Base-by-base conservation (phyloP, 2,329 filamentous ascomycete species). In the Colletotrichum liaoningense region DNA sequence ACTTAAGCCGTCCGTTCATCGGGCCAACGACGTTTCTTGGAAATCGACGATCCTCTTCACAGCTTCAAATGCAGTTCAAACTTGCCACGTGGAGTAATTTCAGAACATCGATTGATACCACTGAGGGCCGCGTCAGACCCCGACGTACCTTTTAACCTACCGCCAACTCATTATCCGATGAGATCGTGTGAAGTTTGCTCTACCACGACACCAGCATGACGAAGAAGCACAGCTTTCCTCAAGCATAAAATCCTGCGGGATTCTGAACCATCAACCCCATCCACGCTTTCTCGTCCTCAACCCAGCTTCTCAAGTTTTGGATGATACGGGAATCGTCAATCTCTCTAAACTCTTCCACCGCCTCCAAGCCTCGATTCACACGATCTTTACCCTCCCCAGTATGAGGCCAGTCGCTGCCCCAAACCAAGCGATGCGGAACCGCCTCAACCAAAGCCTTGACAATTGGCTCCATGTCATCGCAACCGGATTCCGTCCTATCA, bases 361-460 rank as follows among this genome's bases (percentile, higher is more conserved):
- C 22, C 9, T 54, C 22, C 12, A 6, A 28, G 0, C 52, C 69
- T 16, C 33, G 24, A 12, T 35, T 52, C 4, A 60, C 3, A 4
- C 67, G 56, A n/a, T 63, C 57, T 9, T 35, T 28, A 7, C 58
- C 68, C 5, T 74, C 64, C 11, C 74, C 68, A 9, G 67, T 74
- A 19, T 75, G 72, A 11, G 60, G 67, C 60, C 64, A 72, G 33
- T 74, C 72, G 30, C 74, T 74, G 3, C 56, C 64, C 56, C 58
- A 72, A 30, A 74, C 26, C 12, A 74, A 26, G 9, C 52, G 59
- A 56, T 64, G 63, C 2, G 56, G 64, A 9, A 63, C 56, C 7
- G 62, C 22, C 14, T 68, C 54, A 1, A 56, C 64, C n/a, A 75
- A 9, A 2, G 35, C 38, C 3, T 26, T 35, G 22, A 69, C 55